Conservation (phyloP, 2,329 filamentous ascomycete genomes). For the Ophiostoma populinum region DNA sequence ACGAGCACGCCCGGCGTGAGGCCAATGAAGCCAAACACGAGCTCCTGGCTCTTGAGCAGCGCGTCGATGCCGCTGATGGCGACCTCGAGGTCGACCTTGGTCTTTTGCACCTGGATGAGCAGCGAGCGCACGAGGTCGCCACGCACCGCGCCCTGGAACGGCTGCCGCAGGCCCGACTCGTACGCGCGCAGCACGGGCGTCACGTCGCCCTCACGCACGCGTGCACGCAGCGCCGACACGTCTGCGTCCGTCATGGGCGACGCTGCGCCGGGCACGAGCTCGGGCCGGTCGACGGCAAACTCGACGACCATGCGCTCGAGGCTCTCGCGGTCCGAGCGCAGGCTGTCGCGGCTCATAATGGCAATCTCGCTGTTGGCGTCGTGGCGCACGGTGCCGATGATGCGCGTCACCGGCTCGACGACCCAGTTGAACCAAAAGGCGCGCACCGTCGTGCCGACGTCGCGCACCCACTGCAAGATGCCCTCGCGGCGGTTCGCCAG, state of each 20-base stretch:
- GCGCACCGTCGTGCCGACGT: conserved; percentile 59
- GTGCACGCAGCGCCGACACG: conserved; percentile 55
- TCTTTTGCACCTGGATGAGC: conserved; percentile 95
- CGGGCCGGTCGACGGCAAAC: conserved; percentile 71
- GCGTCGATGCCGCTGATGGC: conserved; percentile 92
- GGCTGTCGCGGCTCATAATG: conserved; percentile 85
- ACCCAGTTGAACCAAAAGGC: conserved; percentile 98
- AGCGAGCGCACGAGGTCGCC: conserved; percentile 82
- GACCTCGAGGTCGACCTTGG: conserved; percentile 93
- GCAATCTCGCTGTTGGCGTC: conserved; percentile 87
- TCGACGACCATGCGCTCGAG: conserved; percentile 97
- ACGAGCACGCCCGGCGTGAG: conserved; percentile 87
- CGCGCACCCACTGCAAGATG: conserved; percentile 61
- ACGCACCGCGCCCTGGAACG: conserved; percentile 64
- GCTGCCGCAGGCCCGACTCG: conserved; percentile 69
- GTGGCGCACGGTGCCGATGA: conserved; percentile 84
- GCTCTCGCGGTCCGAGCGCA: conserved; percentile 78
- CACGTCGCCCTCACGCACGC: conserved; percentile 80
- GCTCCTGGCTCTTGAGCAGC: conserved; percentile 84
- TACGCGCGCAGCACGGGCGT: conserved; percentile 84
- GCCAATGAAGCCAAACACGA: conserved; percentile 95
- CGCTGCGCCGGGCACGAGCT: conserved; percentile 32
- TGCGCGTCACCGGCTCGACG: conserved; percentile 62
- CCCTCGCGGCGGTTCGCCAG: conserved; percentile 58
- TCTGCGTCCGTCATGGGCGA: conserved; percentile 46